These are phyloP conservation scores for Sarcomyxa edulis DNA, from an alignment of 768 basidiomycete species.

Conservation along the genomic window DNA sequence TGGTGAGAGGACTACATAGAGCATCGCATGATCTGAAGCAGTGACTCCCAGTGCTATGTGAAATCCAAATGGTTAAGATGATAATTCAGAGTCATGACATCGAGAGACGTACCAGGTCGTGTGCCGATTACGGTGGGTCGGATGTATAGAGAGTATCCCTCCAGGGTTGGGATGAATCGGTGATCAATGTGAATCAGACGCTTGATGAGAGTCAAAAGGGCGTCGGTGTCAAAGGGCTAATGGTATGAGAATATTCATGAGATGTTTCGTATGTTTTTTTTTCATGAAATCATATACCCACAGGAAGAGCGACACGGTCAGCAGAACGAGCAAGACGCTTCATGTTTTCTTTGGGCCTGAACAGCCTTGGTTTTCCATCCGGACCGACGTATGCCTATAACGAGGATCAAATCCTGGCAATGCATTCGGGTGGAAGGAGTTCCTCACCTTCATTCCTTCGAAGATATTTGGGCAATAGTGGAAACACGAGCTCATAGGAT, in stretches of 20 bases:
- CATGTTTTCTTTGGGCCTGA: conserved; percentile 86
- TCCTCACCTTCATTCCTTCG: conserved; percentile 73
- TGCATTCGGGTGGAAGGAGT: neutral
- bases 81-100: conserved; percentile 31
- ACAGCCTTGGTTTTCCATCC: conserved; percentile 71
- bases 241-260: neutral
- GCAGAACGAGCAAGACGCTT: conserved; percentile 66
- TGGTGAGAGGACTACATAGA: conserved; percentile 70
- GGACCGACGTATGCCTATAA: conserved; percentile 61
- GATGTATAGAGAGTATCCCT: conserved; percentile 82
- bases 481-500: conserved; percentile 72
- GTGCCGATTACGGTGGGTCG: conserved; percentile 73
- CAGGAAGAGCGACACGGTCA: conserved; percentile 69
- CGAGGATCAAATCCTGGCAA: neutral
- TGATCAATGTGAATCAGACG: conserved; percentile 64
- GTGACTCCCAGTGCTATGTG: conserved; percentile 50
- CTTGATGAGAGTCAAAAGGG: conserved; percentile 68
- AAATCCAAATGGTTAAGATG: conserved; percentile 1
- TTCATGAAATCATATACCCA: conserved; percentile 29
- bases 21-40: conserved; percentile 65
- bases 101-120: conserved; percentile 25
- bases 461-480: conserved; percentile 86
- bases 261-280: no score
- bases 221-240: conserved; percentile 68
- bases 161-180: conserved; percentile 77